Percentiles rank a stretch among this genome's conserved stretches.
Evolutionary conservation across 2,329 filamentous ascomycete genomes (phyloP).

Genomic region (Plenodomus lindquistii): DNA sequence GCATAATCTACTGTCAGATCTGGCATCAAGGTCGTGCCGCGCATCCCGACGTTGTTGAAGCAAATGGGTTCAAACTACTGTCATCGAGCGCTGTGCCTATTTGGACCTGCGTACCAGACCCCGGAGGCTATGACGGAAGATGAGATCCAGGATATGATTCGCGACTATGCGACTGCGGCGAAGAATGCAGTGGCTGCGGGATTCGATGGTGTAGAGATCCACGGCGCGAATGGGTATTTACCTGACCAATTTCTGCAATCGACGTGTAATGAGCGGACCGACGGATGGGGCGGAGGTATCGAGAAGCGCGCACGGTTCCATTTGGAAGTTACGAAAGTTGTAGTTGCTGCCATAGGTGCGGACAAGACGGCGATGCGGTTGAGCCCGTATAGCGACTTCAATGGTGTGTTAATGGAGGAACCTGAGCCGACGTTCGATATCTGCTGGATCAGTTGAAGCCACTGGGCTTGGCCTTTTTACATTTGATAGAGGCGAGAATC

Average conservation of each 20-base stretch:
- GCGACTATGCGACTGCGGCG: constrained; percentile 46
- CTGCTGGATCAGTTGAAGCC: too few species aligned
- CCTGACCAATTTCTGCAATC: constrained; percentile 67
- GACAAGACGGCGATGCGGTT: constrained; percentile 62
- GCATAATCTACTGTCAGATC: constrained; percentile 63
- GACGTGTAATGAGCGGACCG: constrained; percentile 56
- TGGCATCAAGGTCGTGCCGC: constrained; percentile 62
- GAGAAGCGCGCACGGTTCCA: constrained; percentile 57
- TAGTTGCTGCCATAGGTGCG: constrained; percentile 54
- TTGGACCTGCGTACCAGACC: constrained; percentile 21
- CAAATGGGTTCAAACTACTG: constrained; percentile 29
- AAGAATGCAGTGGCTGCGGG: constrained; percentile 54
- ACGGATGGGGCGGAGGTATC: constrained; percentile 53
- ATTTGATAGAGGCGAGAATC: too few species aligned
- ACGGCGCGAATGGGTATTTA: constrained; percentile 67
- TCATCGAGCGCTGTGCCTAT: constrained; percentile 40
- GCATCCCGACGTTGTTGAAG: constrained; percentile 33
- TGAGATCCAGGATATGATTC: constrained; percentile 38
- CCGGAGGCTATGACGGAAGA: constrained; percentile 41
- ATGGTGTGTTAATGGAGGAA: constrained; percentile 66
- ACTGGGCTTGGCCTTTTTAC: too few species aligned
- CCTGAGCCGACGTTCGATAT: too few species aligned
- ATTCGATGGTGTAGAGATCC: constrained; percentile 63
- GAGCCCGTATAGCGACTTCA: constrained; percentile 63
- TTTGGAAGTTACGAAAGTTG: constrained; percentile 57